Conservation (phyloP, 108 stramenopile genomes). For the Skeletonema potamos region DNA sequence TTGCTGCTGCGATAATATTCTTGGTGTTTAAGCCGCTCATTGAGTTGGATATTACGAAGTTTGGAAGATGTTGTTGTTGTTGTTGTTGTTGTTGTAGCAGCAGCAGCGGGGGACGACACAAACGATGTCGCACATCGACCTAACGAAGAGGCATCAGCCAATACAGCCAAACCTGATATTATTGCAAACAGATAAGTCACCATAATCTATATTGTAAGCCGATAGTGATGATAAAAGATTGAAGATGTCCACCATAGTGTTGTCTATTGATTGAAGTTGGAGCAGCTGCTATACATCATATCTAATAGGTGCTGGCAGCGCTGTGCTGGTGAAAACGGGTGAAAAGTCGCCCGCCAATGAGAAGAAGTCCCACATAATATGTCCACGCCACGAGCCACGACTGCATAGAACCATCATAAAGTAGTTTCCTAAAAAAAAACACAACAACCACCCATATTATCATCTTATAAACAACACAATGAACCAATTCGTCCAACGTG, state of each 20-base stretch:
- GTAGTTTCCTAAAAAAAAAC: not conserved
- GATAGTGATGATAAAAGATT: not conserved
- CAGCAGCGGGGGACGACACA: not conserved
- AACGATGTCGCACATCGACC: not conserved
- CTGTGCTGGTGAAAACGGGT: too few relatives aligned
- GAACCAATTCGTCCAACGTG: conserved; percentile 69
- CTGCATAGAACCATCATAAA: too few relatives aligned
- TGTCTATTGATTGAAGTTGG: not conserved
- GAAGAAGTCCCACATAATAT: too few relatives aligned
- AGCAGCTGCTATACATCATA: too few relatives aligned
- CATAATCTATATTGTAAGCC: not conserved
- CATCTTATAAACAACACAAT: not conserved
- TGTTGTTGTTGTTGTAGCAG: not conserved
- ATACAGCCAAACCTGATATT: not conserved
- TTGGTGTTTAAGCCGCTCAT: not conserved
- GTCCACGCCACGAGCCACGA: too few relatives aligned
- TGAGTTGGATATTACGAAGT: not conserved
- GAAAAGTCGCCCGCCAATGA: too few relatives aligned
- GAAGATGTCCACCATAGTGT: not conserved
- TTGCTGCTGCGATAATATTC: not conserved
- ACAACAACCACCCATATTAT: not conserved
- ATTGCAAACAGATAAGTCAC: not conserved
- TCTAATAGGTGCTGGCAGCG: too few relatives aligned
- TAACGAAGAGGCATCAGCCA: not conserved
- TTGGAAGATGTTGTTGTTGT: not conserved